Evolutionary conservation across 176 grass and related monocot genomes (phyloP), one percentile per base, ranked within the genome.

Genomic region (Lolium perenne): DNA sequence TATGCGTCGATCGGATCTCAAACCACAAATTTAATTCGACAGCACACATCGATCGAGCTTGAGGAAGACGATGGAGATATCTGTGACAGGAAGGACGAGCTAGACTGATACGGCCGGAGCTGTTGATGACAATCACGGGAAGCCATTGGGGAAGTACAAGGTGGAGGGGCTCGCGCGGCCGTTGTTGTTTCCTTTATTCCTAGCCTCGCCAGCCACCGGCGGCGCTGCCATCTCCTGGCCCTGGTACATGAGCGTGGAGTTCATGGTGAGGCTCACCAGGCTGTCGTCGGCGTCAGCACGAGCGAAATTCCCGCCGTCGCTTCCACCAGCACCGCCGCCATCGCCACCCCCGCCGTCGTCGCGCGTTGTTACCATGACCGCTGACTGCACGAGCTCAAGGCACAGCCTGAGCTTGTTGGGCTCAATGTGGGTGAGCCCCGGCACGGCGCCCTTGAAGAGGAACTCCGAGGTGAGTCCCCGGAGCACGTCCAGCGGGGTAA

Each of bases 391-490:
- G 68, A 99, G 92, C 76, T 99, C 97, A 16, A 99, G 92, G 84
- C 97, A 99, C 6, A 99, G 90, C 76, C 97, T 84, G 71, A 99
- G 93, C 82, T 99, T 99, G 82, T 99, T 99, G 18, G 94, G 97
- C 81, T 98, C 97, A 68, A 98, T 92, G 88, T 98, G 97, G 13
- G 94, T 90, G 15, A 96, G 84, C 1, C 97, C 94, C 10, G 94
- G 97, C 6, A 99, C 94, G 2, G 97, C 94, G 54, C 97, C 97
- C 84, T 99, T 99, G 89, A 99, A 99, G 64, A 99, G 97, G 88
- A 99, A 99, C 83, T 99, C 97, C 15, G 97, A 99, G 81, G 97
- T 99, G 75, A 99, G 94, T 71, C 89, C 67, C 68, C 97, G 88
- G 61, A 99, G 93, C 54, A 96, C 91, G 89, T 99, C 97, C 6